A percentile compares a stretch with the other conserved stretches of the same genome.
phyloP scores from a whole-genome alignment of 306 rosid genomes.

The Clitoria ternatea region DNA sequence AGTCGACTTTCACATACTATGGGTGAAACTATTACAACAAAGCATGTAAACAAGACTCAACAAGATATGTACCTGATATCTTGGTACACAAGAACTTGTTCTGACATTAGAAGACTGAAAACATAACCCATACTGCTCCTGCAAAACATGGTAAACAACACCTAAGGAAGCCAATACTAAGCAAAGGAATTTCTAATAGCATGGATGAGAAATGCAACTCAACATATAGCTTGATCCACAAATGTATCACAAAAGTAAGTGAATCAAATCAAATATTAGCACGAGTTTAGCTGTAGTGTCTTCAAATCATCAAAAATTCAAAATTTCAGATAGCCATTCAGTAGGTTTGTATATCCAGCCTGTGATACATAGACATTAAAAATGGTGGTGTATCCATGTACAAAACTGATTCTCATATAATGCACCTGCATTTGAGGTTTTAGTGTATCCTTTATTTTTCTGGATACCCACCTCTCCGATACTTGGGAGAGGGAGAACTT shows the following conservation, averaged over 20 bases:
- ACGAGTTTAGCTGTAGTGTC: background rate
- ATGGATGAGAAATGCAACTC: background rate
- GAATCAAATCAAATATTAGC: background rate
- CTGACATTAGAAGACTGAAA: constrained; percentile 34
- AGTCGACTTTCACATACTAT: background rate
- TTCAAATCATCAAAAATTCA: background rate
- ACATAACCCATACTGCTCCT: constrained; percentile 61
- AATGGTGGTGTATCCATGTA: background rate
- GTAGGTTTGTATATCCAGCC: background rate
- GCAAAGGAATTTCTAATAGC: background rate
- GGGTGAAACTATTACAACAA: background rate
- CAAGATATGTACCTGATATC: constrained; percentile 66
- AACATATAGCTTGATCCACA: background rate
- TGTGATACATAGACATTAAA: background rate
- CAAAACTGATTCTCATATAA: background rate
- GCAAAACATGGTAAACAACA: constrained; percentile 19
- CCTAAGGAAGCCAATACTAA: constrained; percentile 17
- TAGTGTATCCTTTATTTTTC: background rate
- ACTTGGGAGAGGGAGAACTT: background rate
- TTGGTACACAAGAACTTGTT: constrained; percentile 54
- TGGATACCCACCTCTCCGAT: background rate
- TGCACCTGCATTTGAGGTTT: background rate
- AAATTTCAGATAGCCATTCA: background rate
- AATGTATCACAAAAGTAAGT: background rate
- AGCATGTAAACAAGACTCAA: background rate